A percentile compares a stretch with the other conserved stretches of the same genome.
Conservation (phyloP, 1,139 yeast genomes). For the Zygoascus meyerae region DNA sequence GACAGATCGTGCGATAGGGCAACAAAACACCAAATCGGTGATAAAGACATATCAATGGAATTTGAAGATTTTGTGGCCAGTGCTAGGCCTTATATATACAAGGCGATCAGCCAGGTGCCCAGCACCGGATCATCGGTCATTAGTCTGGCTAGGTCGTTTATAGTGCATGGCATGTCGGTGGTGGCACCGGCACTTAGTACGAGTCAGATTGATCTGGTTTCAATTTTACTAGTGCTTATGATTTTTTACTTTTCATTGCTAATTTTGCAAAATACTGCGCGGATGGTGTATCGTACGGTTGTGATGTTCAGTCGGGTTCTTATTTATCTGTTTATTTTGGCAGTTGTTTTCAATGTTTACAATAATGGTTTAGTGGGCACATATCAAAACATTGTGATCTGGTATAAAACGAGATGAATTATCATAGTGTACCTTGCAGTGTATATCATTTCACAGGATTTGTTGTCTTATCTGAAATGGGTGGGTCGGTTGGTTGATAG, state of each 20-base stretch:
- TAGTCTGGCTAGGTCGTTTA: neutral
- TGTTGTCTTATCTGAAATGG: too few relatives aligned
- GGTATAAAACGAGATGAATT: constrained; percentile 3
- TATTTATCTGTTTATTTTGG: constrained; percentile 14
- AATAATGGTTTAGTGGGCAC: constrained; percentile 21
- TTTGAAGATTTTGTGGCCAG: neutral
- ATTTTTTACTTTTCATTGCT: constrained; percentile 29
- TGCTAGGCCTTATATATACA: neutral
- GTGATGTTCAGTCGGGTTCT: constrained; percentile 22
- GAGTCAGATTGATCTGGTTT: constrained; percentile 20
- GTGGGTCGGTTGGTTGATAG: too few relatives aligned
- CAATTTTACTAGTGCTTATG: constrained; percentile 23
- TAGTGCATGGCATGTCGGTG: constrained; percentile 2
- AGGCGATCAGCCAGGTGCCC: neutral
- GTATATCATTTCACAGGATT: too few relatives aligned
- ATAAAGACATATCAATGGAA: too few relatives aligned
- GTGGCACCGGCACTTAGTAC: constrained; percentile 7
- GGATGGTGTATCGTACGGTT: constrained; percentile 28
- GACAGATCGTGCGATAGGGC: too few relatives aligned
- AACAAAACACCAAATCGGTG: too few relatives aligned
- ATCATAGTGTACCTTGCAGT: too few relatives aligned
- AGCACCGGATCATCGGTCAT: neutral
- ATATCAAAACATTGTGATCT: constrained; percentile 6
- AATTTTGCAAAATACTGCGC: constrained; percentile 26
- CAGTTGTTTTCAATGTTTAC: constrained; percentile 22